Evolutionary conservation across 1,139 yeast genomes (phyloP).

Genomic region (Hyphopichia wangnamkhiaoensis): DNA sequence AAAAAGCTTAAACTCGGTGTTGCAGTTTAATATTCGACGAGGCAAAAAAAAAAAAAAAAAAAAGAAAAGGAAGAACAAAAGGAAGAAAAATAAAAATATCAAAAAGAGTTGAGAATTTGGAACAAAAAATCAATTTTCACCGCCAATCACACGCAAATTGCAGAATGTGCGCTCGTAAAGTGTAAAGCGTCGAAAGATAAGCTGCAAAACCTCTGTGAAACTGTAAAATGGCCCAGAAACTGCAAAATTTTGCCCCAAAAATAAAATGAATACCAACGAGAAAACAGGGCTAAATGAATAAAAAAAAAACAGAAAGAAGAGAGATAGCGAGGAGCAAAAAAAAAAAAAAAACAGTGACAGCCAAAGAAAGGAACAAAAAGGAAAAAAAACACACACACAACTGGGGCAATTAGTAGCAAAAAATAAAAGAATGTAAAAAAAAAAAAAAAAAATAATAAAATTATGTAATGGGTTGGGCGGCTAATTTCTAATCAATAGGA

Average conservation of each 20-base stretch:
- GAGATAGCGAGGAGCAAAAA: too few relatives aligned
- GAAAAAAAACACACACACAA: too few relatives aligned
- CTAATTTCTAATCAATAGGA: too few relatives aligned
- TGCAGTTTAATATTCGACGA: slow-evolving; percentile 8
- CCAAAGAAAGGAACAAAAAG: too few relatives aligned
- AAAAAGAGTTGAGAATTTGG: slow-evolving; percentile 1
- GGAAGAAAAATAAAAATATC: background rate
- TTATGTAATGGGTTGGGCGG: too few relatives aligned
- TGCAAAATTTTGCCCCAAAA: background rate
- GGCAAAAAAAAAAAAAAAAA: slow-evolving; percentile 1
- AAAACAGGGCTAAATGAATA: too few relatives aligned
- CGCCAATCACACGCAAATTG: background rate
- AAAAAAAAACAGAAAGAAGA: too few relatives aligned
- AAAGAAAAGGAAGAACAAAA: background rate
- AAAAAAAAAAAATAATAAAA: too few relatives aligned
- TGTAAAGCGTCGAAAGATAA: slow-evolving; percentile 4
- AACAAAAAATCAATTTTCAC: background rate
- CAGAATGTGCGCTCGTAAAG: background rate
- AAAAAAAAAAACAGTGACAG: too few relatives aligned
- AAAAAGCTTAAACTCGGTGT: background rate
- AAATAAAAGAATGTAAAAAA: slow-evolving; percentile 2
- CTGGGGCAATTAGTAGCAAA: background rate
- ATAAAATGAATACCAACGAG: too few relatives aligned
- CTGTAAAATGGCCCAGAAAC: too few relatives aligned
- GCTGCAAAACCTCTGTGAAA: slow-evolving; percentile 1